Evolutionary conservation across 371 early-diverging fungal genomes (phyloP), one percentile per base, ranked within the genome.

Genomic region (Apophysomyces sp.): DNA sequence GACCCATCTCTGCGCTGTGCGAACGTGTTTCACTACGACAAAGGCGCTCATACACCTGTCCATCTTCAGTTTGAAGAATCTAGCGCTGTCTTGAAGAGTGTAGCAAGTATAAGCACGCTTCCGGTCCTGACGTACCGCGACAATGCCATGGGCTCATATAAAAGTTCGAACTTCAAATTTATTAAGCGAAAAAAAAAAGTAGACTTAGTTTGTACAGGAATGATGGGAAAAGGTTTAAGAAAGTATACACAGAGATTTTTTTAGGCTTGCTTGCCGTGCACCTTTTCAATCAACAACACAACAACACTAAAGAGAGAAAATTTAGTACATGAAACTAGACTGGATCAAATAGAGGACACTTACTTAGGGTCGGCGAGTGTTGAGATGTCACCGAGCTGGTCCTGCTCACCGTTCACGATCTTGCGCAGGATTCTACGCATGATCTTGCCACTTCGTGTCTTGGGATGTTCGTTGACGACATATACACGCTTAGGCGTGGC

Each of bases 401-500:
- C 90, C 7, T 86, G 81, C 65, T 98, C 95, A 60, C 89, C 88
- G 15, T 85, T 88, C 18, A 96, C 92, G 63, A 97, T 86, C 85
- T 95, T 97, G 66, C 98, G 80, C 72, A 99, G 75, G 49, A 99
- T 89, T 56, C 99, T 87, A 26, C 96, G 85, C 88, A 97, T 93
- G 67, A 99, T 93, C 82, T 99, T 99, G 56, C 99, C 99, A 15
- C 92, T 92, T 7, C 98, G 87, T 12, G 99, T 99, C 82, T 99
- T 98, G 63, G 99, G 99, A 61, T 98, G 81, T 60, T 95, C 98
- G 24, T 80, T 83, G 16, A 91, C 87, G 57, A 98, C 63, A 63
- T 94, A 80, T 37, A 99, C 83, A 34, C 82, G 77, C 75, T 94
- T 95, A 18, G 98, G 97, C 11, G 92, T 85, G 15, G 97, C 96